phyloP scores from a whole-genome alignment of 2,329 filamentous ascomycete genomes.

The Nothophoma quercina region DNA sequence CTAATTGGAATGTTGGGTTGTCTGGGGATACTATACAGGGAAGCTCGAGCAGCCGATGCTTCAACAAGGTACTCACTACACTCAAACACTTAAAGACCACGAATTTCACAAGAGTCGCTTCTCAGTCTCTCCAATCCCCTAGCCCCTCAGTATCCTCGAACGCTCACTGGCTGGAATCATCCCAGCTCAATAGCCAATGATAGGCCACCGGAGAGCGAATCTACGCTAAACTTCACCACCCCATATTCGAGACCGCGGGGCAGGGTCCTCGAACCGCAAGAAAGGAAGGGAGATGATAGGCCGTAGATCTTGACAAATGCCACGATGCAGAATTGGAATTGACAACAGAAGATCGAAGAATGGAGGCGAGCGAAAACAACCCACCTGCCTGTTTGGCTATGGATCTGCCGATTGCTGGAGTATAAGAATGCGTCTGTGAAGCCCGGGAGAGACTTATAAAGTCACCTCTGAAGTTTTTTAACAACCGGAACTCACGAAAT shows the following conservation, averaged over 20 bases:
- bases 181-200: constrained; percentile 10
- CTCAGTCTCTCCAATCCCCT: no score
- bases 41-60: no score
- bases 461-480: neutral
- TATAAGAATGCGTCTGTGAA: no score
- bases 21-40: no score
- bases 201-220: neutral
- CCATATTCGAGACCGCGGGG: neutral
- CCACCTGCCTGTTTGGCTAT: neutral
- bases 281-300: neutral
- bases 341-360: neutral
- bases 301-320: constrained; percentile 12
- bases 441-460: no score
- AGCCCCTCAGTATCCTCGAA: no score
- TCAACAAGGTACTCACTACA: no score
- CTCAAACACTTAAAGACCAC: no score
- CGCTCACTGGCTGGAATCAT: no score
- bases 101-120: no score
- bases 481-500: neutral
- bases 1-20: no score
- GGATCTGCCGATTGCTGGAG: neutral
- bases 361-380: neutral
- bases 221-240: neutral
- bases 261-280: neutral
- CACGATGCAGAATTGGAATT: neutral